Conservation (phyloP, 73 alveolate genomes). For the Stentor roeselii region DNA sequence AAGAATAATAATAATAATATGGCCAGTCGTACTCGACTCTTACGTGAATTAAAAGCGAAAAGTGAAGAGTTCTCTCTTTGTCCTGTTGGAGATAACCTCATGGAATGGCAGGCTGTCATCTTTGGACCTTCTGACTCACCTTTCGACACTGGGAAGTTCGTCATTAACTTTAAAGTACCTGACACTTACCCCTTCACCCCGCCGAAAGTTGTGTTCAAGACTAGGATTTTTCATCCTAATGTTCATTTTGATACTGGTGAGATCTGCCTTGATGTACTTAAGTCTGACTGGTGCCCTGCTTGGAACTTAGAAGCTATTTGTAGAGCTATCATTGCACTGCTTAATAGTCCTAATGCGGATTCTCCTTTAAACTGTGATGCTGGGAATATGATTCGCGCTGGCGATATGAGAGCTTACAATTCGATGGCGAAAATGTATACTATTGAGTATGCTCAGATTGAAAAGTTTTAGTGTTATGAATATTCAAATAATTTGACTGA, state of each 20-base stretch:
- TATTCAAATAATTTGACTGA: too few species aligned
- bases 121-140: slow-evolving; percentile 89
- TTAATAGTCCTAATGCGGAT: slow-evolving; percentile 95
- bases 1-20: too few species aligned
- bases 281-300: slow-evolving; percentile 92
- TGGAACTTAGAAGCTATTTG: slow-evolving; percentile 93
- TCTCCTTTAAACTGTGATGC: slow-evolving; percentile 97
- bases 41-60: slow-evolving; percentile 15
- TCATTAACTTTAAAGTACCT: slow-evolving; percentile 71
- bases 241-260: slow-evolving; percentile 90
- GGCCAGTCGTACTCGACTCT: slow-evolving; percentile 23
- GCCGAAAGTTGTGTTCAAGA: slow-evolving; percentile 82
- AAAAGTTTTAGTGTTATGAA: too few species aligned
- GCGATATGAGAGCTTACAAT: slow-evolving; percentile 78
- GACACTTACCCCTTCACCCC: slow-evolving; percentile 87
- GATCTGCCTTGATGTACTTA: slow-evolving; percentile 88
- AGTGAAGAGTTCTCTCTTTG: neutral
- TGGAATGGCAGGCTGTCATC: slow-evolving; percentile 79
- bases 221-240: slow-evolving; percentile 94
- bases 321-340: slow-evolving; percentile 81
- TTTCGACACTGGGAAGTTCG: slow-evolving; percentile 60
- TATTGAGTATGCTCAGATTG: slow-evolving; percentile 74
- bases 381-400: slow-evolving; percentile 84
- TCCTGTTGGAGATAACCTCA: slow-evolving; percentile 51
- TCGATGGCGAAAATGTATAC: slow-evolving; percentile 91